Evolutionary conservation across 73 alveolate species (phyloP).

Genomic region (Stentor roeselii): DNA sequence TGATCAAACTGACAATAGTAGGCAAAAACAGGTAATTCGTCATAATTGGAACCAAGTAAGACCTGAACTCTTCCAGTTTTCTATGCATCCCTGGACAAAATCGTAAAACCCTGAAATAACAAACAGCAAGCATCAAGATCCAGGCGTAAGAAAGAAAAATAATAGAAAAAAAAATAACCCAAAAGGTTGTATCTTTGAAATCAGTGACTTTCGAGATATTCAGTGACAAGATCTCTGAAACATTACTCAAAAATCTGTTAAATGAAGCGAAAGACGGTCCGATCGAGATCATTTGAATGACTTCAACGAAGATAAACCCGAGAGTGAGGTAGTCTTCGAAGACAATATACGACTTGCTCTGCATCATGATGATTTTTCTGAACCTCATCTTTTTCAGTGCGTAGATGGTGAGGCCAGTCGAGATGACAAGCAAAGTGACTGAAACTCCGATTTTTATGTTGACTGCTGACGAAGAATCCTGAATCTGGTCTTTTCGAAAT

Average conservation of each 20-base stretch:
- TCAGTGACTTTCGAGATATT: too few relatives aligned
- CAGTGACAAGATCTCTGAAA: too few relatives aligned
- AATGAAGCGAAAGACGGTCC: neutral
- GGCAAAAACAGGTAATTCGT: neutral
- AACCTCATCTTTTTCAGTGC: neutral
- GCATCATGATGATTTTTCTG: neutral
- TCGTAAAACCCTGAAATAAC: too few relatives aligned
- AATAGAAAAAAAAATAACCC: too few relatives aligned
- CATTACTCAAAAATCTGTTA: too few relatives aligned
- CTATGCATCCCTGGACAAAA: too few relatives aligned
- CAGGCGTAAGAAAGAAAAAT: too few relatives aligned
- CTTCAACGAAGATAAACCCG: neutral
- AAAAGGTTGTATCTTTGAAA: too few relatives aligned
- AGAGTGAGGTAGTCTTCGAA: neutral
- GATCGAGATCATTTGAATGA: neutral
- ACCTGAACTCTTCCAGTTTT: too few relatives aligned
- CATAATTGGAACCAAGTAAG: neutral
- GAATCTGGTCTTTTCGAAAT: neutral
- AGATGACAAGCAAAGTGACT: neutral
- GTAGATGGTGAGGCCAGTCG: neutral
- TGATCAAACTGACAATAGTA: neutral
- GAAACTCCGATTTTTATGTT: neutral
- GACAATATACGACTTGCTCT: neutral
- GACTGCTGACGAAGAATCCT: neutral
- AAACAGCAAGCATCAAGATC: too few relatives aligned